These are phyloP conservation scores for Bimuria novae-zelandiae DNA, from an alignment of 2,329 filamentous ascomycete species.

Conservation along the genomic window DNA sequence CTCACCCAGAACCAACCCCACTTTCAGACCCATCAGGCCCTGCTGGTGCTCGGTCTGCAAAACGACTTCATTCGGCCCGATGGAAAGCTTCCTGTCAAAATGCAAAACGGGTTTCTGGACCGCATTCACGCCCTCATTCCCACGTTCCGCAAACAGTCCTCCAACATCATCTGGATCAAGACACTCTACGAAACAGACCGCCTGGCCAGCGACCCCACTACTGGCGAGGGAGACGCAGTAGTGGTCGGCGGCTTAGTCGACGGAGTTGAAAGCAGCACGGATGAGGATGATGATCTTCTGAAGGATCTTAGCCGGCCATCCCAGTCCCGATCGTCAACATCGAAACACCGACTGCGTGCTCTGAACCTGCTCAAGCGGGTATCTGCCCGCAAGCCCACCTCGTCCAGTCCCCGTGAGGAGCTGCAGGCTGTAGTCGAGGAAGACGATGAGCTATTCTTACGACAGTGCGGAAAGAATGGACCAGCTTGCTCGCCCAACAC, in stretches of 20 bases:
- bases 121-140: conserved; percentile 69
- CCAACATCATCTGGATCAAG: conserved; percentile 82
- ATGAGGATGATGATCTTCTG: conserved; percentile 39
- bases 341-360: conserved; percentile 42
- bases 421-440: conserved; percentile 41
- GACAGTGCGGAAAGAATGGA: conserved; percentile 42
- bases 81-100: conserved; percentile 69
- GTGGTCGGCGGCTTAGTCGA: conserved; percentile 47
- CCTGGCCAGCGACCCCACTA: conserved; percentile 55
- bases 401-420: conserved; percentile 28
- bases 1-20: conserved; percentile 54
- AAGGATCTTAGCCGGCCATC: conserved; percentile 30
- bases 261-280: conserved; percentile 40
- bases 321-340: conserved; percentile 35
- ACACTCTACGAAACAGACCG: conserved; percentile 72
- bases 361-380: conserved; percentile 45
- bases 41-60: conserved; percentile 85
- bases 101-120: conserved; percentile 68
- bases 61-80: conserved; percentile 79
- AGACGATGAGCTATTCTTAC: conserved; percentile 54
- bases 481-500: conserved; percentile 50
- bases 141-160: conserved; percentile 70
- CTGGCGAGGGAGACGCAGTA: conserved; percentile 53
- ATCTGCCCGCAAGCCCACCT: conserved; percentile 35
- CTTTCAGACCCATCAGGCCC: conserved; percentile 66